Evolutionary conservation across 352 stramenopile genomes (phyloP), one percentile per base, ranked within the genome.

Genomic region (Phytophthora fragariae): DNA sequence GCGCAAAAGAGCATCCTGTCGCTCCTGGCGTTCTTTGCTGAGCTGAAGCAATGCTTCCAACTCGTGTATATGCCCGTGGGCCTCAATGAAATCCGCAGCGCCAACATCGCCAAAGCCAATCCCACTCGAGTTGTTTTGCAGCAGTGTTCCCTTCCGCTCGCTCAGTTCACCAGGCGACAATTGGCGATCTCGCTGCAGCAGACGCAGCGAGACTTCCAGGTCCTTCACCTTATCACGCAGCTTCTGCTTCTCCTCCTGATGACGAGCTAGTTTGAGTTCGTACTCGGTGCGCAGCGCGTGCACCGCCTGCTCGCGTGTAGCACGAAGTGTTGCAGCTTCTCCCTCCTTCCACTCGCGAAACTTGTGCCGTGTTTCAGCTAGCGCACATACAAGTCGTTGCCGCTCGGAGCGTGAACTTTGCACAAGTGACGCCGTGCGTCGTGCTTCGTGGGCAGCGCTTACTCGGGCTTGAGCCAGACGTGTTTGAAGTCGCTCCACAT

Each of bases 181-280:
- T 8, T 81, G 77, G 2, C 85, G 83, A 63, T 90, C 83, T 57
- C 86, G 84, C 60, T 92, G 85, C 59, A 91, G 73, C 17, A 92
- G 60, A 15, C 85, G 83, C 21, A 91, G 61, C 17, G 85, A 89
- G 1, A 91, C 85, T 72, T 91, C 85, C 2, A 92, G 72, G 68
- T 92, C 85, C 47, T 90, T 89, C n/a, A 91, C 82, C 56, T 92
- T 90, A 15, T 91, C 85, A 14, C 85, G 80, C 10, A 92, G 62
- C 33, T 92, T 92, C 15, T 91, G 82, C 57, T 91, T 92, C 54
- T 92, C 85, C 47, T 91, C 85, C 27, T 91, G 85, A 55, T 91
- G 85, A 2, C 85, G 79, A 2, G 82, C 79, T 35, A 92, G 82
- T 60, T 92, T 90, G 24, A 91, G 70, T 49, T 92, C 85, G 46